These are phyloP conservation scores for Sapria himalayana DNA, from an alignment of 345 rosid genomes.

Conservation along the genomic window DNA sequence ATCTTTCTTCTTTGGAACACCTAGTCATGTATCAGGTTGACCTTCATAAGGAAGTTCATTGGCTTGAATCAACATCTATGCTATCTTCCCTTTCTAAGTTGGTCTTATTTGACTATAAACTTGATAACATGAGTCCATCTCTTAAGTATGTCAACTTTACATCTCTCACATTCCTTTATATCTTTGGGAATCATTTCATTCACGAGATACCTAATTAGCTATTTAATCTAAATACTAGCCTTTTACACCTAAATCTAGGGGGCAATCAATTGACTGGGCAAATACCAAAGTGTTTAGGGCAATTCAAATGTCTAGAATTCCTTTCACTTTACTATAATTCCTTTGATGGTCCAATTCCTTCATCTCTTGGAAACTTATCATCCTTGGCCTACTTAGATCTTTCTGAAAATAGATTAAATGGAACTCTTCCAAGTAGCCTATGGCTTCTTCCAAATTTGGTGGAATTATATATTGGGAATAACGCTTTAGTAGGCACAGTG, in stretches of 20 bases:
- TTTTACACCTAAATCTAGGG: not conserved
- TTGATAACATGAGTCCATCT: not conserved
- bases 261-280: not conserved
- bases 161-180: not conserved
- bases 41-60: not conserved
- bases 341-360: too few relatives aligned
- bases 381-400: too few relatives aligned
- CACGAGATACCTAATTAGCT: too few relatives aligned
- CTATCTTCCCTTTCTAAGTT: slow-evolving; percentile 1
- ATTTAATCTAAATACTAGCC: not conserved
- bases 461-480: not conserved
- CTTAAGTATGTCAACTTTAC: not conserved
- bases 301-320: too few relatives aligned
- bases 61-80: not conserved
- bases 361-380: too few relatives aligned
- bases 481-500: slow-evolving; percentile 6
- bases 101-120: not conserved
- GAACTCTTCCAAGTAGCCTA: slow-evolving; percentile 7
- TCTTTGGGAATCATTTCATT: not conserved
- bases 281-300: too few relatives aligned
- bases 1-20: not conserved
- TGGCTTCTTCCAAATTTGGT: slow-evolving; percentile 8
- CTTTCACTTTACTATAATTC: too few relatives aligned
- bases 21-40: not conserved
- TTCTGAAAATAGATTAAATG: slow-evolving; percentile 12